phyloP scores from a whole-genome alignment of 2,329 filamentous ascomycete species.

The Nothophaeocryptopus gaeumannii region DNA sequence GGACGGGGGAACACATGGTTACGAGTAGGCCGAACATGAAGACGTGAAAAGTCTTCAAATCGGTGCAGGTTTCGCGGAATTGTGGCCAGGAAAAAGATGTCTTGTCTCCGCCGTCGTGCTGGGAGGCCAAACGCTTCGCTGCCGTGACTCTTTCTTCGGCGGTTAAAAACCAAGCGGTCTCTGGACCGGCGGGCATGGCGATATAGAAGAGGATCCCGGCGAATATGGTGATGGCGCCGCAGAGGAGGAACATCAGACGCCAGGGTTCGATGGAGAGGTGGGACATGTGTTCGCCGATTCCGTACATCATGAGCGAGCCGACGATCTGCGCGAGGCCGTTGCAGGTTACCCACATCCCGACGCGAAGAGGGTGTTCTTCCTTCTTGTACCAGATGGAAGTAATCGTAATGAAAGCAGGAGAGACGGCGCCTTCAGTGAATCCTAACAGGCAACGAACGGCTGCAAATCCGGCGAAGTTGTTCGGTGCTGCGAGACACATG shows the following conservation, averaged over 20 bases:
- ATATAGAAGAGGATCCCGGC: conserved; percentile 48
- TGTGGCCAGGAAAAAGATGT: conserved; percentile 46
- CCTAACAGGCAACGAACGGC: conserved; percentile 38
- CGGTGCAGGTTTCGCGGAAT: conserved; percentile 45
- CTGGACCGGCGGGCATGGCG: conserved; percentile 48
- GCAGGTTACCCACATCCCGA: conserved; percentile 44
- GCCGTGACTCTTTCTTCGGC: conserved; percentile 44
- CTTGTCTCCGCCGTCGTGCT: conserved; percentile 43
- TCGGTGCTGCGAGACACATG: conserved; percentile 46
- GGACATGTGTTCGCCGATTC: conserved; percentile 44
- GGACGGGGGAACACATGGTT: conserved; percentile 47
- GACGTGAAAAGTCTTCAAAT: conserved; percentile 46
- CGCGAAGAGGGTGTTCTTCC: conserved; percentile 28
- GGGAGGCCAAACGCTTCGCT: conserved; percentile 37
- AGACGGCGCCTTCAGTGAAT: conserved; percentile 46
- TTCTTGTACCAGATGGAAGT: conserved; percentile 36
- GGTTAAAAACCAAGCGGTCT: conserved; percentile 51
- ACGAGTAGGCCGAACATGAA: conserved; percentile 49
- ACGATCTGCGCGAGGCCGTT: conserved; percentile 49
- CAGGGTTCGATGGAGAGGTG: conserved; percentile 44
- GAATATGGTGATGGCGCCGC: conserved; percentile 46
- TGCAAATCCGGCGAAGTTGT: conserved; percentile 37
- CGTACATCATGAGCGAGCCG: conserved; percentile 51
- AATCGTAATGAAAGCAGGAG: conserved; percentile 48
- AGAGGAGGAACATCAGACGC: conserved; percentile 51